These are phyloP conservation scores for Allium cepa DNA, from an alignment of 106 monocot species.

Conservation along the genomic window DNA sequence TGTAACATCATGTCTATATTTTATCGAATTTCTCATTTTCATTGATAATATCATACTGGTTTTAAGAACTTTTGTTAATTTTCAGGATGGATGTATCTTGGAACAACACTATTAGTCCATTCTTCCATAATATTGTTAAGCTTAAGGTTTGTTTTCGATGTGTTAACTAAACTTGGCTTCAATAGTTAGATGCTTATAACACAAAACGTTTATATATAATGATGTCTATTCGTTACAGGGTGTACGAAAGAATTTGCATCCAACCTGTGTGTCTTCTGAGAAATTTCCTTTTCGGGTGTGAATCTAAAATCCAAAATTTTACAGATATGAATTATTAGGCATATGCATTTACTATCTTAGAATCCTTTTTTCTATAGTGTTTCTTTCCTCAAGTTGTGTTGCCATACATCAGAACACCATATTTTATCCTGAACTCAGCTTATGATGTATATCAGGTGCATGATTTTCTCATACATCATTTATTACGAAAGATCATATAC, in stretches of 20 bases:
- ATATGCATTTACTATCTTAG: not conserved
- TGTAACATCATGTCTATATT: conserved; percentile 25
- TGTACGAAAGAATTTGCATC: conserved; percentile 36
- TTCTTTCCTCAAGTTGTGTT: conserved; percentile 80
- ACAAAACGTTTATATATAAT: no score
- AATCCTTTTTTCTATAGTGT: conserved; percentile 42
- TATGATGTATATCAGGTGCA: conserved; percentile 87
- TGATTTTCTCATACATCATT: not conserved
- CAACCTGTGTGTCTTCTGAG: conserved; percentile 29
- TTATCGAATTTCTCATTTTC: no score
- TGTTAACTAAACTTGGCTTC: no score
- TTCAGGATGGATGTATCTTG: conserved; percentile 67
- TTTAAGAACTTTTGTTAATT: not conserved
- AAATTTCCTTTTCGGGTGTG: conserved; percentile 33
- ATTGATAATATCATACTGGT: no score
- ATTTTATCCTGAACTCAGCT: conserved; percentile 83
- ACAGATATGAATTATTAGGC: no score
- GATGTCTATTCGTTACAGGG: conserved; percentile 24
- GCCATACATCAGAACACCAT: conserved; percentile 56
- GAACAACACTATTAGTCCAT: conserved; percentile 46
- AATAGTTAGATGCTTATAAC: no score
- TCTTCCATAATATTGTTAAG: conserved; percentile 32
- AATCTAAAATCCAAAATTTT: not conserved
- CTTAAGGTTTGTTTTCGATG: conserved; percentile 33
- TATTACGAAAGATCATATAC: not conserved